phyloP scores from a whole-genome alignment of 495 filamentous ascomycete genomes.

The Podospora fimiseda region DNA sequence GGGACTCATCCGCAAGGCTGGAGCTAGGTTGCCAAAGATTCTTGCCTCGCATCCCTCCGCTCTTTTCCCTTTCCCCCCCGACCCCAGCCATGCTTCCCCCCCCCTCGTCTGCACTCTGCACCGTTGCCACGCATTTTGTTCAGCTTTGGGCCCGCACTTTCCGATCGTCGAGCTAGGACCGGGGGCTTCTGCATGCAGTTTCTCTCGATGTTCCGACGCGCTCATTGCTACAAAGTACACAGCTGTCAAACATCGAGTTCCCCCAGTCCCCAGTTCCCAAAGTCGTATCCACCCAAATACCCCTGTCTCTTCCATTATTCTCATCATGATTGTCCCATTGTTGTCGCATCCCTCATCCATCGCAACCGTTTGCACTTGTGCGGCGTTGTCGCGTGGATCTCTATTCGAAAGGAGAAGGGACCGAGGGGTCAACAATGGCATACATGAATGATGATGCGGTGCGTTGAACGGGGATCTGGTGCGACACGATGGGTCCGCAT shows the following conservation, averaged over 20 bases:
- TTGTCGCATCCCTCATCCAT: neutral
- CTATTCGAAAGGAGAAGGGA: neutral
- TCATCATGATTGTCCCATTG: neutral
- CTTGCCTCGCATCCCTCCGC: neutral
- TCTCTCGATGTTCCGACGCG: conserved; percentile 8
- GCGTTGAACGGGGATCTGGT: conserved; percentile 6
- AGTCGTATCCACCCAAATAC: neutral
- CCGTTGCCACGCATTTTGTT: conserved; percentile 8
- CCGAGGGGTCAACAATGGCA: conserved; percentile 2
- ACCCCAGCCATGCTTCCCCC: neutral
- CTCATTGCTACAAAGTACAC: neutral
- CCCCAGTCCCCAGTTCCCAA: neutral
- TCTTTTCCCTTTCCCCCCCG: neutral
- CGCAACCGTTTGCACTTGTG: neutral
- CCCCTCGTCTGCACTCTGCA: neutral
- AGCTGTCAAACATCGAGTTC: neutral
- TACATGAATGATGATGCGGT: neutral
- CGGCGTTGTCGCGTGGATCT: neutral
- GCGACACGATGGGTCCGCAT: conserved; percentile 10
- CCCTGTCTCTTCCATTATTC: neutral
- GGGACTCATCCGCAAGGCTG: neutral
- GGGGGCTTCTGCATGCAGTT: conserved; percentile 17
- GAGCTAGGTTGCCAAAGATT: too few species aligned
- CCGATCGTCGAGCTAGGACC: conserved; percentile 12
- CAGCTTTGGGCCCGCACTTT: conserved; percentile 8